Evolutionary conservation across 306 rosid species (phyloP).

Genomic region (Malus fusca): DNA sequence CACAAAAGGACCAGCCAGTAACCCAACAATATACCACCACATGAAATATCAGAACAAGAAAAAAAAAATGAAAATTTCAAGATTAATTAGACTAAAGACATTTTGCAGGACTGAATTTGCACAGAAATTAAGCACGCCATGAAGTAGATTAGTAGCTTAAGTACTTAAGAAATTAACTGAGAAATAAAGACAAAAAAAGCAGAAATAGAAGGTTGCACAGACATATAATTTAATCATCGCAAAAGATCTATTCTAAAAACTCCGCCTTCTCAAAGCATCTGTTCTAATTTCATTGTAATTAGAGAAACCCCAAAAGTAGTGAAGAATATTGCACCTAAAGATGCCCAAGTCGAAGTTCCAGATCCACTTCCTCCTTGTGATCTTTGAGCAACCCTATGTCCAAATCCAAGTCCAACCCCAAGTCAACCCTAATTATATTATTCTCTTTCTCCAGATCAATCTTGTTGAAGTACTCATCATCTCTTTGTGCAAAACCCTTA

Average conservation of each 20-base stretch:
- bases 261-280: neutral
- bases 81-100: neutral
- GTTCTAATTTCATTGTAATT: neutral
- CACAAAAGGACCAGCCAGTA: neutral
- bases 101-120: neutral
- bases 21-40: neutral
- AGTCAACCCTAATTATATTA: conserved; percentile 20
- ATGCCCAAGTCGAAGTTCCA: conserved; percentile 77
- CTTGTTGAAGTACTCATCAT: conserved; percentile 22
- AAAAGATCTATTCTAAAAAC: neutral
- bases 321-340: conserved; percentile 9
- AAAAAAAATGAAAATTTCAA: neutral
- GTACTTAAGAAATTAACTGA: neutral
- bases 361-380: conserved; percentile 49
- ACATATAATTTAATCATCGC: neutral
- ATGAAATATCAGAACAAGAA: neutral
- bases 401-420: conserved; percentile 50
- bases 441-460: conserved; percentile 35
- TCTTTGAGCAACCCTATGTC: conserved; percentile 43
- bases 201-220: neutral
- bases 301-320: neutral
- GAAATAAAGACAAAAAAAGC: neutral
- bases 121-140: neutral
- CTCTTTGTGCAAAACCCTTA: conserved; percentile 15
- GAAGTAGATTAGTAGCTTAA: neutral